Percentiles rank a stretch among this genome's conserved stretches.
phyloP scores from a whole-genome alignment of 202 grass and related monocot species.

The Miscanthus sacchariflorus region DNA sequence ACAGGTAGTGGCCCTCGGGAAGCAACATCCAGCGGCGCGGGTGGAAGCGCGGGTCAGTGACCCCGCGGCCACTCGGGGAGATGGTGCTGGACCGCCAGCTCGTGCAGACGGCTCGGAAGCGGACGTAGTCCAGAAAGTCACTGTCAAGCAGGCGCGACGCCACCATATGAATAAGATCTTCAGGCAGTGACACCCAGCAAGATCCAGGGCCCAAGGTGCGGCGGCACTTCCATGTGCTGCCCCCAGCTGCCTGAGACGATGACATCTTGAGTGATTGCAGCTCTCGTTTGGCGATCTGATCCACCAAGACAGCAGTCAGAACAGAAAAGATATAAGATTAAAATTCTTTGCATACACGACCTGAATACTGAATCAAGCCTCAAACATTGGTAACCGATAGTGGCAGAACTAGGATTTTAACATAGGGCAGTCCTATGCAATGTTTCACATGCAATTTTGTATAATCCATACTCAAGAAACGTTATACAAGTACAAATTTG shows the following conservation, averaged over 20 bases:
- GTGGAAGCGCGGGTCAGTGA: not conserved
- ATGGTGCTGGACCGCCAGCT: constrained; percentile 11
- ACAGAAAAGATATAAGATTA: not conserved
- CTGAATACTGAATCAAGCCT: not conserved
- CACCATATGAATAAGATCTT: not conserved
- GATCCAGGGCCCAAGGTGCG: not conserved
- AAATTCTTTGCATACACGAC: not conserved
- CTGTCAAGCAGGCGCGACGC: not conserved
- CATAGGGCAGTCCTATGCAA: no score
- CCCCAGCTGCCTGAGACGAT: not conserved
- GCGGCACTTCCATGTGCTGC: not conserved
- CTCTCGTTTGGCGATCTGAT: not conserved
- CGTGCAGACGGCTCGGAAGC: constrained; percentile 7
- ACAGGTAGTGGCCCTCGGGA: not conserved
- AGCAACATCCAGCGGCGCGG: constrained; percentile 5
- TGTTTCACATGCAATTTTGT: no score
- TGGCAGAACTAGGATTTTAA: not conserved
- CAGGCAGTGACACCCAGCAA: not conserved
- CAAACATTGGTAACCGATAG: not conserved
- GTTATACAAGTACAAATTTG: not conserved
- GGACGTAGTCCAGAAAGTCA: not conserved
- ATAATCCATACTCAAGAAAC: not conserved
- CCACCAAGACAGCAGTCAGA: not conserved
- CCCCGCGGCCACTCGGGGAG: not conserved
- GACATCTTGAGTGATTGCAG: not conserved